Evolutionary conservation across 768 basidiomycete species (phyloP).

Genomic region (Fistulinella prunicolor): DNA sequence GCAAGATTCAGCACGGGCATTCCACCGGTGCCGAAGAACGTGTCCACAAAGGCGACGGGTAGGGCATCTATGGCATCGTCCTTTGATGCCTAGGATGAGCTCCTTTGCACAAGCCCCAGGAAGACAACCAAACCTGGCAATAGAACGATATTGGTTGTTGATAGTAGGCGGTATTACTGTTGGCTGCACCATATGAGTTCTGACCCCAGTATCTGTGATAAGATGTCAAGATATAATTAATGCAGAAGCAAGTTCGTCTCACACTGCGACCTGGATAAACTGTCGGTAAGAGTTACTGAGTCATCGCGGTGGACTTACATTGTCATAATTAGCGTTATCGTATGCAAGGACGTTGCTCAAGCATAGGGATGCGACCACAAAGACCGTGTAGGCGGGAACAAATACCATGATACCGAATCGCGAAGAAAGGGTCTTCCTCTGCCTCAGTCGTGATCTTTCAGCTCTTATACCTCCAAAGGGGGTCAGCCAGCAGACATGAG

Average conservation of each 20-base stretch:
- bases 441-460: not conserved
- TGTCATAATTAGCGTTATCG: slow-evolving; percentile 59
- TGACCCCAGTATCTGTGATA: slow-evolving; percentile 66
- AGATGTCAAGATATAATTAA: not conserved
- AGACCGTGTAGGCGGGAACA: not conserved
- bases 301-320: slow-evolving; percentile 40
- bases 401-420: slow-evolving; percentile 10
- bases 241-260: slow-evolving; percentile 16
- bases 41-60: slow-evolving; percentile 65
- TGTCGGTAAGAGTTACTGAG: slow-evolving; percentile 1
- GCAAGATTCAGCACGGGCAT: slow-evolving; percentile 66
- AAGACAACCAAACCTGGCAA: slow-evolving; percentile 47
- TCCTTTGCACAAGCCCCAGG: not conserved
- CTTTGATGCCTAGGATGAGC: slow-evolving; percentile 30
- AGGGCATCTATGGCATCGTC: slow-evolving; percentile 68
- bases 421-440: slow-evolving; percentile 1
- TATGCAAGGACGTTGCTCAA: slow-evolving; percentile 38
- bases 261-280: slow-evolving; percentile 52
- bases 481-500: not conserved
- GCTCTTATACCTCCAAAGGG: slow-evolving; percentile 18
- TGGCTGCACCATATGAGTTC: slow-evolving; percentile 65
- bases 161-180: slow-evolving; percentile 49
- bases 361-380: slow-evolving; percentile 5
- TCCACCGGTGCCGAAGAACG: slow-evolving; percentile 62
- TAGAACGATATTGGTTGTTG: slow-evolving; percentile 64